Base-by-base conservation (phyloP, 1,284 basidiomycete species). In the Rhodotorula sp. region DNA sequence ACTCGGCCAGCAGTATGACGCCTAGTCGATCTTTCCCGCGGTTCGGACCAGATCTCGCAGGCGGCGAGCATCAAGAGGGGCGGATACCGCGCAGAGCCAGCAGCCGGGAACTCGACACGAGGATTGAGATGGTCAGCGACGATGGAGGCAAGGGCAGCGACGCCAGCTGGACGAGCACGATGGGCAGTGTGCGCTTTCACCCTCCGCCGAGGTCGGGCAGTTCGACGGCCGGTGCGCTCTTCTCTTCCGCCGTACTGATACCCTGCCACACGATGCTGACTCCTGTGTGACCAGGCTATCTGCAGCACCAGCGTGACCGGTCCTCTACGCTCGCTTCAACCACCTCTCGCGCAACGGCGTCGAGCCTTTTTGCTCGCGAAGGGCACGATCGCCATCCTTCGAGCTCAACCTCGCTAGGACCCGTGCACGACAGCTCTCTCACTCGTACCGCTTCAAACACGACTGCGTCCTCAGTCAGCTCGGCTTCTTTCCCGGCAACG, bases 401-500 rank as follows among this genome's bases (percentile, higher is more conserved):
- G 4, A 45, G 42, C 17, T 4, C 54, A 1, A 65, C 64, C 17
- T 58, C 55, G 12, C 16, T 49, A 12, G 48, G 9, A 1, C 17
- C 56, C 1, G 25, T 49, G 21, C 44, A 44, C 4, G 45, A 46
- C 7, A 41, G n/a, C 34, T 58, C 55, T 23, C 42, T 52, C 23
- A 25, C 41, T 23, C 64, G 64, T 27, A 62, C 63, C 34, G 34
- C 41, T 9, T 66, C 64, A 7, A 48, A 59, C 19, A 54, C 67
- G 12, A 34, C 57, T 5, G 57, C 59, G 9, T 61, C 42, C 17
- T 66, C 65, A 0, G 23, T 60, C n/a, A 55, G 54, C 9, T 66
- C 64, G 19, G 48, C 49, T 49, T 64, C 66, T 34, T 70, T 44
- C 21, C 68, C 68, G 0, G 25, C n/a, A 23, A 70, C 68, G 25